Evolutionary conservation across 495 filamentous ascomycete genomes (phyloP).

Genomic region (Patellaria atrata): DNA sequence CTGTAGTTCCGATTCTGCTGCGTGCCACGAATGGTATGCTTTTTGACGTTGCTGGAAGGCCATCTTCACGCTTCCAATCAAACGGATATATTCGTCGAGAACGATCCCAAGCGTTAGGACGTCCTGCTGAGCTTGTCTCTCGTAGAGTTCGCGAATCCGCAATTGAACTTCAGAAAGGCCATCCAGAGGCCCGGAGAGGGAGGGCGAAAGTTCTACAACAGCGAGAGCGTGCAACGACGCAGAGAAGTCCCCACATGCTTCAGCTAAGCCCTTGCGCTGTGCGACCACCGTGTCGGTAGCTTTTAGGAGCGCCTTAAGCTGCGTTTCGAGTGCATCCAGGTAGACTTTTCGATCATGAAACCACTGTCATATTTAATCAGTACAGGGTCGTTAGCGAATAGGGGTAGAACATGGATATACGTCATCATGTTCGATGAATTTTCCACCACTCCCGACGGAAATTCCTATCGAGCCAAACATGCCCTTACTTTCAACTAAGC

Average conservation of each 20-base stretch:
- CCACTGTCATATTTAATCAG: constrained; percentile 41
- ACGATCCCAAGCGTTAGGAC: constrained; percentile 92
- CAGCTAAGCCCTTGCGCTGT: constrained; percentile 82
- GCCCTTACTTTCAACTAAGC: constrained; percentile 78
- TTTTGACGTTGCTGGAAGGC: constrained; percentile 88
- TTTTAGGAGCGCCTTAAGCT: constrained; percentile 86
- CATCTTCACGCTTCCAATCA: constrained; percentile 86
- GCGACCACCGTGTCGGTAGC: constrained; percentile 81
- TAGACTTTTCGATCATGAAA: constrained; percentile 94
- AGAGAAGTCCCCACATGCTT: constrained; percentile 85
- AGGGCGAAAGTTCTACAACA: constrained; percentile 73
- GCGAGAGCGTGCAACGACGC: constrained; percentile 79
- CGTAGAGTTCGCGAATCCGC: constrained; percentile 86
- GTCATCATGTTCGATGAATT: constrained; percentile 97
- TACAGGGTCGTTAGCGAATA: not conserved
- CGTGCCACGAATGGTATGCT: constrained; percentile 84
- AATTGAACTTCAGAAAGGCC: constrained; percentile 83
- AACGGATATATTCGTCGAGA: constrained; percentile 91
- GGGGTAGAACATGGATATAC: constrained; percentile 36
- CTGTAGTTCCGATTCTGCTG: constrained; percentile 71
- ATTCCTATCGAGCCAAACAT: constrained; percentile 78
- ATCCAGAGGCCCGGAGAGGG: constrained; percentile 78
- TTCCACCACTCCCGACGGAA: constrained; percentile 53
- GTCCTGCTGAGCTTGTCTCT: constrained; percentile 94
- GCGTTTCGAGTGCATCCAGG: constrained; percentile 85